Base-by-base conservation (phyloP, 1,284 basidiomycete species). In the Leucoagaricus sp. region DNA sequence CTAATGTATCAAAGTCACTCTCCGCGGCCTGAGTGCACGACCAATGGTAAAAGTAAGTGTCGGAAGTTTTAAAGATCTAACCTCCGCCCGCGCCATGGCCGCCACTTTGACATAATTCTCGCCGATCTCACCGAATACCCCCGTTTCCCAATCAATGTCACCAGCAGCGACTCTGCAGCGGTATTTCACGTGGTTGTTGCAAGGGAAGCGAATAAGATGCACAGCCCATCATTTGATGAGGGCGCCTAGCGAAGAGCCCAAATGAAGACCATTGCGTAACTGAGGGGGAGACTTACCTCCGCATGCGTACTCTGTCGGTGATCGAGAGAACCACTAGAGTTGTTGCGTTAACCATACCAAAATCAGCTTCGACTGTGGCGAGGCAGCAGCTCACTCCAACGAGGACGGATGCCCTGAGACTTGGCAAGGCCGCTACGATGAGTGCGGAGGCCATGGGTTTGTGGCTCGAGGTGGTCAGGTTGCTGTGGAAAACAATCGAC, bases 61-160 rank as follows among this genome's bases (percentile, higher is more conserved):
- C n/a, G n/a, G 40, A 4, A 56, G 50, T 38, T 62, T 64, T 8
- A 59, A 64, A 47, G 26, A 64, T 59, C 44, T 62, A 64, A n/a
- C 50, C 56, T 28, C 50, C 2, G 60, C 61, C 21, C 63, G 59
- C 8, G 52, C 36, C 10, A 60, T 31, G 3, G 57, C 49, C 23
- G 42, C 57, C 19, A n/a, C n/a, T n/a, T 47, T 23, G 4, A 34
- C 26, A 46, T 52, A 29, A 7, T 47, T 46, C 13, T 49, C 53
- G 25, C 45, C 52, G 6, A 61, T 55, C 21, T 48, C 34, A 12
- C 25, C 45, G 13, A 64, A 49, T 25, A 60, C 41, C 23, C 59
- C 59, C 7, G 61, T 62, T 4, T 54, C 36, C 49, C 51, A 7
- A 59, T 53, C 40, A 63, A 55, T 21, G 62, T 51, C 12, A 63